Evolutionary conservation across 2,329 filamentous ascomycete genomes (phyloP), one percentile per base, ranked within the genome.

Genomic region (Westerdykella sp.): DNA sequence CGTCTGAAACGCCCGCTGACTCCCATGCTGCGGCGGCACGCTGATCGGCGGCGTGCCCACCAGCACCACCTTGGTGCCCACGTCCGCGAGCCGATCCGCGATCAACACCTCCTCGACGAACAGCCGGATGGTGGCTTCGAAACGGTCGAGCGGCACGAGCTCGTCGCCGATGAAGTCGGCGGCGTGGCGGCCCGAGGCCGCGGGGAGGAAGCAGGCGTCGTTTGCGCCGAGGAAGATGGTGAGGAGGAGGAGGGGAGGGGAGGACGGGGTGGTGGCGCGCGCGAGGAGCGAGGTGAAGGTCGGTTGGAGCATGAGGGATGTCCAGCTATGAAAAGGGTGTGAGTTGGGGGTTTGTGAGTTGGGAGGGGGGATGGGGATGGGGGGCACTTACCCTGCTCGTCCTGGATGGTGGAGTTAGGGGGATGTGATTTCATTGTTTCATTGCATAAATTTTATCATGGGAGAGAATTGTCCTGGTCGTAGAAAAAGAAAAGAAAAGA

Each of bases 221-320:
- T 69, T 69, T 21, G 64, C 66, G 31, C 68, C 67, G 7, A 69
- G 43, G 43, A 68, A 67, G 44, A 69, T 68, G 14, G 65, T 68
- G 47, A 70, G 55, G 42, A 69, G 57, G 18, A 69, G 55, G 5
- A 62, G 66, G n/a, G 46, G 48, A 3, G 55, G 38, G 1, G 56
- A 51, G 14, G 10, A n/a, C 1, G 53, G 50, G 1, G 44, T 18
- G 14, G 54, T 61, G 9, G 54, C 46, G 18, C 43, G 46, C 9
- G 35, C 11, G 13, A 63, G 55, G 15, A 66, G 55, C 9, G 49
- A 46, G 23, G 45, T 36, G 44, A 66, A 66, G 30, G 58, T 45
- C 2, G 14, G 37, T 30, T 56, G 46, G 14, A 66, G 45, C 32
- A 38, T 18, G 4, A 50, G 47, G 13, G 62, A 60, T 11, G 59